These are phyloP conservation scores for Curvularia verruculosa DNA, from an alignment of 2,329 filamentous ascomycete genomes.

Conservation along the genomic window DNA sequence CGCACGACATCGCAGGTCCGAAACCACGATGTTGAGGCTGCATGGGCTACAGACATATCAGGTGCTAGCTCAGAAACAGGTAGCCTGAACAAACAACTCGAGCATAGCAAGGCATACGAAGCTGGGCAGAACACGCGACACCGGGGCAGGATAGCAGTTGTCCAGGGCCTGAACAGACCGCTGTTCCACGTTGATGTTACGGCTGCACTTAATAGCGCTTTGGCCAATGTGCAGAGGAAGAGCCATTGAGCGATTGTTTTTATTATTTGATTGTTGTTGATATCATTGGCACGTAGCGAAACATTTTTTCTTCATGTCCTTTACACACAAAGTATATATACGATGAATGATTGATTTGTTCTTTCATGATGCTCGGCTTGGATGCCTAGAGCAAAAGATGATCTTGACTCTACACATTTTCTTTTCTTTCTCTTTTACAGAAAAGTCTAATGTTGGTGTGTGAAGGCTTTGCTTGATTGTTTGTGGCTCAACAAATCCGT, in stretches of 20 bases:
- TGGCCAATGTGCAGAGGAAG: slow-evolving; percentile 70
- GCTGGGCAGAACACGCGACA: slow-evolving; percentile 36
- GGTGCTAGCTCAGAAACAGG: slow-evolving; percentile 28
- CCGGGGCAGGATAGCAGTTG: slow-evolving; percentile 59
- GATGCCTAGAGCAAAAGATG: neutral
- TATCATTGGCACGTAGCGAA: neutral
- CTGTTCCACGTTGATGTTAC: slow-evolving; percentile 95
- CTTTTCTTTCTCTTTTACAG: neutral
- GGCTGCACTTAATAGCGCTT: slow-evolving; percentile 85
- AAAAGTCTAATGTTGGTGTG: neutral
- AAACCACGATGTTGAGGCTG: slow-evolving; percentile 40
- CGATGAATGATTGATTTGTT: neutral
- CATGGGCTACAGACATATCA: slow-evolving; percentile 18
- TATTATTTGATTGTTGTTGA: neutral
- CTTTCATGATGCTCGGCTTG: neutral
- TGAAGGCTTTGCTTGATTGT: neutral
- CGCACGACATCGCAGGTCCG: slow-evolving; percentile 56
- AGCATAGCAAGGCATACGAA: slow-evolving; percentile 42
- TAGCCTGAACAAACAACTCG: slow-evolving; percentile 43
- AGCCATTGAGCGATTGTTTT: slow-evolving; percentile 31
- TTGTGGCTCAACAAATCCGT: neutral
- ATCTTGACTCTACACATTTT: too few species aligned
- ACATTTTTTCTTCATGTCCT: neutral
- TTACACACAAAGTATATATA: neutral
- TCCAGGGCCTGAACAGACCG: slow-evolving; percentile 86